Percentiles rank a stretch among this genome's conserved stretches.
These are phyloP conservation scores for Mycena indigotica DNA, from an alignment of 768 basidiomycete species.

Conservation along the genomic window DNA sequence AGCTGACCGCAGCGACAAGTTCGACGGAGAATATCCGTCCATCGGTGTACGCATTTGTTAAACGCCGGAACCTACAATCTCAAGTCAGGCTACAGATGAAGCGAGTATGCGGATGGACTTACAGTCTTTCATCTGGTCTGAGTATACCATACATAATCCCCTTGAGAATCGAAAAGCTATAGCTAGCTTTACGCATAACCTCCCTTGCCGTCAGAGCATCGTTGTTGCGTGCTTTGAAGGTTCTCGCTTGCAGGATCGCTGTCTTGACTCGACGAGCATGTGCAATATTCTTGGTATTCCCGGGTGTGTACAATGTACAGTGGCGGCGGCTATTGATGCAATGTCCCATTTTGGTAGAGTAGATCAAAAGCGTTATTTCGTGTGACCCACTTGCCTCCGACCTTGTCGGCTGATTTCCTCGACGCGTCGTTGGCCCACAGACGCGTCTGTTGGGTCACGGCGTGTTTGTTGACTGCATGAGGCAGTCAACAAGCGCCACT, in stretches of 20 bases:
- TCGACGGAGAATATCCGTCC: conserved; percentile 58
- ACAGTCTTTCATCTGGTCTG: conserved; percentile 23
- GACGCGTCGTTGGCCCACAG: too few relatives aligned
- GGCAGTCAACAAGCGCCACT: too few relatives aligned
- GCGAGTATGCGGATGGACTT: too few relatives aligned
- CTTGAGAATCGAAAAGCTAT: neutral
- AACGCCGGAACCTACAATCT: conserved; percentile 36
- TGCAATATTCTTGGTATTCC: conserved; percentile 16
- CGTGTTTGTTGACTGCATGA: too few relatives aligned
- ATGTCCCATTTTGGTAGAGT: too few relatives aligned
- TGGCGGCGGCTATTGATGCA: too few relatives aligned
- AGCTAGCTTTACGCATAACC: conserved; percentile 2
- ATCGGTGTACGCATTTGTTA: conserved; percentile 53
- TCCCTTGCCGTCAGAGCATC: conserved; percentile 8
- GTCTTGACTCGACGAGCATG: neutral
- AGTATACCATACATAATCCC: neutral
- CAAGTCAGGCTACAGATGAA: conserved; percentile 29
- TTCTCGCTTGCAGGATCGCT: neutral
- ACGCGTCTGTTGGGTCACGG: too few relatives aligned
- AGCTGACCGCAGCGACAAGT: conserved; percentile 54
- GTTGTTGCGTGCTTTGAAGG: neutral
- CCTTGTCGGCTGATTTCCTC: too few relatives aligned
- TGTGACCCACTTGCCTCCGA: too few relatives aligned
- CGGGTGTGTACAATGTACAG: conserved; percentile 36
- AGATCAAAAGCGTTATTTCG: too few relatives aligned